These are phyloP conservation scores for Arxiozyma telluris DNA, from an alignment of 1,139 yeast species.

Conservation along the genomic window DNA sequence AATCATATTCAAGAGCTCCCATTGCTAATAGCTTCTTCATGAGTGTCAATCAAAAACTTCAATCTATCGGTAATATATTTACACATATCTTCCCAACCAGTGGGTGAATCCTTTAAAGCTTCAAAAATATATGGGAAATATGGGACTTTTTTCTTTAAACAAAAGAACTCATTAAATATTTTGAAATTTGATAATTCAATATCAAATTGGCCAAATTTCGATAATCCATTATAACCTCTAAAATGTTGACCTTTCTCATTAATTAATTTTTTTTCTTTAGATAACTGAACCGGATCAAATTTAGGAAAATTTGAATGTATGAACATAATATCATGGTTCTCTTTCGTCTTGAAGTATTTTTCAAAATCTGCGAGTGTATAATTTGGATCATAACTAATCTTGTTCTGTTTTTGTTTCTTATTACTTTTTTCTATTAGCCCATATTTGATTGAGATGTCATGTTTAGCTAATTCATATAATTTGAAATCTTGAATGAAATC, in stretches of 20 bases:
- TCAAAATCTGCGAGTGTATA: slow-evolving; percentile 19
- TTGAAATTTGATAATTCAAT: slow-evolving; percentile 27
- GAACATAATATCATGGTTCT: slow-evolving; percentile 9
- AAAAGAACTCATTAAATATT: slow-evolving; percentile 22
- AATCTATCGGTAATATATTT: slow-evolving; percentile 20
- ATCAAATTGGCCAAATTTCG: slow-evolving; percentile 23
- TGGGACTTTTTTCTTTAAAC: slow-evolving; percentile 14
- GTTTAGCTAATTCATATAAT: slow-evolving; percentile 15
- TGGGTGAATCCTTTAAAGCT: slow-evolving; percentile 11
- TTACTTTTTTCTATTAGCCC: not conserved
- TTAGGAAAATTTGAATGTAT: slow-evolving; percentile 6
- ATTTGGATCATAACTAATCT: slow-evolving; percentile 13
- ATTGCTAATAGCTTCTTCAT: slow-evolving; percentile 11
- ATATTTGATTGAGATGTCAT: slow-evolving; percentile 13
- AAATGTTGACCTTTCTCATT: slow-evolving; percentile 22
- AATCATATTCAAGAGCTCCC: not conserved
- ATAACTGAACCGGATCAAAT: slow-evolving; percentile 4
- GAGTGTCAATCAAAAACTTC: slow-evolving; percentile 16
- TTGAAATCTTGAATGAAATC: slow-evolving; percentile 27
- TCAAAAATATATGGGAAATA: slow-evolving; percentile 22
- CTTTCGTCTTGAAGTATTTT: slow-evolving; percentile 16
- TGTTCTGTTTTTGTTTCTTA: slow-evolving; percentile 2
- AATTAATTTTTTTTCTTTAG: slow-evolving; percentile 15
- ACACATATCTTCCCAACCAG: slow-evolving; percentile 18
- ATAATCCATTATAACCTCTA: slow-evolving; percentile 22